These are phyloP conservation scores for Cornus kousa DNA, from an alignment of 148 eudicot genomes.

Conservation along the genomic window DNA sequence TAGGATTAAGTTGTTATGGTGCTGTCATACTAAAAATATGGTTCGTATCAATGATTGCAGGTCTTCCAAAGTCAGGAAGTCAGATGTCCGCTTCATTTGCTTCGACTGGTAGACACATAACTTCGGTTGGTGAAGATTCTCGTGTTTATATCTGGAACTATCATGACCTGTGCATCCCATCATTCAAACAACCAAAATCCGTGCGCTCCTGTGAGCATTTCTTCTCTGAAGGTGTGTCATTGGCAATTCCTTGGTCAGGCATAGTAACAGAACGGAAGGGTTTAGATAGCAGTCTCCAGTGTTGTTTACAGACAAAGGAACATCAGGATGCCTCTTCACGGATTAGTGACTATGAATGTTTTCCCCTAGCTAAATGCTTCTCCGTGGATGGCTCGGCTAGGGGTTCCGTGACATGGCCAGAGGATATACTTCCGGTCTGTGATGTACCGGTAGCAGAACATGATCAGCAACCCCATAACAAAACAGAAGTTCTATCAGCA, in stretches of 20 bases:
- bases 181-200: constrained; percentile 38
- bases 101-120: constrained; percentile 47
- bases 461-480: not conserved
- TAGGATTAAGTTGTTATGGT: not conserved
- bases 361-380: constrained; percentile 50
- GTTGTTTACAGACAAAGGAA: constrained; percentile 4
- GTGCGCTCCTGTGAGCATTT: constrained; percentile 64
- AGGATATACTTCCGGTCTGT: constrained; percentile 50
- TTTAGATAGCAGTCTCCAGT: not conserved
- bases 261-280: constrained; percentile 4
- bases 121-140: constrained; percentile 71
- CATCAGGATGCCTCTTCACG: constrained; percentile 20
- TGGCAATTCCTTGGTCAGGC: constrained; percentile 62
- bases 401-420: constrained; percentile 65
- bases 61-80: constrained; percentile 62
- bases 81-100: constrained; percentile 69
- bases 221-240: constrained; percentile 43
- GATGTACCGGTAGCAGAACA: constrained; percentile 14
- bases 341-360: constrained; percentile 24
- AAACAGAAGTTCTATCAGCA: constrained; percentile 15
- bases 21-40: constrained; percentile 1
- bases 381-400: constrained; percentile 33
- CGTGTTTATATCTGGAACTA: constrained; percentile 67
- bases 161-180: constrained; percentile 15
- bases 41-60: constrained; percentile 24